Base-by-base conservation (phyloP, 23 red algal genomes). In the Cyanidioschyzon merolae region DNA sequence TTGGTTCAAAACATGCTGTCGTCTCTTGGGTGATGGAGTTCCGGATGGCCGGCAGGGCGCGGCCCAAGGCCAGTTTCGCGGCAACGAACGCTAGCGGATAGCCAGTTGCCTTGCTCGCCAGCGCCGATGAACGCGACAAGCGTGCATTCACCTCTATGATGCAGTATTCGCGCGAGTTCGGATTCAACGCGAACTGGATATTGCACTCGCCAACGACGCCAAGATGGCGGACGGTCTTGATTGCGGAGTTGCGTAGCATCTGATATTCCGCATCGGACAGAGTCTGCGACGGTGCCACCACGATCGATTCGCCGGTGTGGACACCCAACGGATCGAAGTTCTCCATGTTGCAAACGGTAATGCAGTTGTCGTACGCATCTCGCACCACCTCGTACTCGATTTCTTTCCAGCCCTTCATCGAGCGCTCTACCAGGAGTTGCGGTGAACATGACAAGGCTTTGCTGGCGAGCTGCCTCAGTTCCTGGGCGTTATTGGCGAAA, bases 261-360 rank as follows among this genome's bases (percentile, higher is more conserved):
- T 98, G 84, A 86, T 98, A 98, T 58, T 98, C 94, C 3, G 84
- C 79, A 74, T 98, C 84, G 57, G 79, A 80, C 2, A 98, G 84
- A 2, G 94, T 98, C 74, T 98, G 94, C 18, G 86, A 90, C 29
- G 94, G 94, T 16, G 94, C 94, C 30, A 98, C 83, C 37, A 98
- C 94, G 74, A 91, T 91, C 25, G 94, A 98, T 39, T 98, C 94
- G 40, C 94, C 94, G 0, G 94, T 91, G 54, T 98, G 94, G 41
- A 98, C 84, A 39, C 88, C 94, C 7, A 98, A 58, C 0, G 94
- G 88, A 76, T 98, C 94, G 80, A 98, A 98, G 77, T 97, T 97
- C 79, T 97, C 93, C 93, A 97, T 97, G 79, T 97, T 97, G 79
- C 93, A 97, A 57, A 97, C 93, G 41, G 93, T 97, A 26, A 97